Conservation (phyloP, 1,284 basidiomycete species). For the Moesziomyces antarcticus region DNA sequence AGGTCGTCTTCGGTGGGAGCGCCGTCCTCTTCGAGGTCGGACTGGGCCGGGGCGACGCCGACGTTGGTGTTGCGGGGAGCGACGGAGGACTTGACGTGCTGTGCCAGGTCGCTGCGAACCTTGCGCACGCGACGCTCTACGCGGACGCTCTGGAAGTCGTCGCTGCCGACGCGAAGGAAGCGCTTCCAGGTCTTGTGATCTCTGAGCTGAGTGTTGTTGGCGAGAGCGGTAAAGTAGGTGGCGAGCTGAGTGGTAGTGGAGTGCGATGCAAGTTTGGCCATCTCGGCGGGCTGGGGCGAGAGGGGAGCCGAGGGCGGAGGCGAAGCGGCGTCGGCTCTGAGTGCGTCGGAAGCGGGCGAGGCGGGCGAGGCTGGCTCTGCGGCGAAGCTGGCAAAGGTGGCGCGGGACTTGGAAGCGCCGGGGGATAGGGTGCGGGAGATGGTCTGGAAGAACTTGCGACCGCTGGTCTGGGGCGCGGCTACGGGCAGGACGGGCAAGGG, state of each 20-base stretch:
- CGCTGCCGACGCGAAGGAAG: slow-evolving; percentile 83
- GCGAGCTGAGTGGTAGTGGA: slow-evolving; percentile 71
- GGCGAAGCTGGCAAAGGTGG: slow-evolving; percentile 31
- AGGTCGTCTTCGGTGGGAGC: slow-evolving; percentile 52
- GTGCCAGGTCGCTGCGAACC: slow-evolving; percentile 76
- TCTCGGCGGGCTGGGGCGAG: slow-evolving; percentile 20
- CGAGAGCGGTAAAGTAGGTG: slow-evolving; percentile 79
- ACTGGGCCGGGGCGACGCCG: slow-evolving; percentile 47
- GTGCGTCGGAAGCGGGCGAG: slow-evolving; percentile 19
- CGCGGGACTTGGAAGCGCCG: slow-evolving; percentile 25
- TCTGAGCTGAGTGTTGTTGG: slow-evolving; percentile 76
- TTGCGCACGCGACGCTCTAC: slow-evolving; percentile 87
- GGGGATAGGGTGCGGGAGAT: slow-evolving; percentile 58
- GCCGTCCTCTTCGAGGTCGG: slow-evolving; percentile 55
- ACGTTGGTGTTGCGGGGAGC: slow-evolving; percentile 60
- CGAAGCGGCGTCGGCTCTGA: slow-evolving; percentile 11
- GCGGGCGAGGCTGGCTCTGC: slow-evolving; percentile 36
- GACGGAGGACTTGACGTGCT: slow-evolving; percentile 50
- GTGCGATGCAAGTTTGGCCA: slow-evolving; percentile 25
- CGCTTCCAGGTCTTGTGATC: slow-evolving; percentile 80
- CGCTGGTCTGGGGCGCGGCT: slow-evolving; percentile 25
- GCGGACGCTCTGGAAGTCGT: slow-evolving; percentile 85
- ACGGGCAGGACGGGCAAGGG: slow-evolving; percentile 34
- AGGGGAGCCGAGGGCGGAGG: slow-evolving; percentile 45
- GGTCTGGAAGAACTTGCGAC: slow-evolving; percentile 55